These are phyloP conservation scores for Wickerhamiella slavikovae DNA, from an alignment of 805 yeast species.

Conservation along the genomic window DNA sequence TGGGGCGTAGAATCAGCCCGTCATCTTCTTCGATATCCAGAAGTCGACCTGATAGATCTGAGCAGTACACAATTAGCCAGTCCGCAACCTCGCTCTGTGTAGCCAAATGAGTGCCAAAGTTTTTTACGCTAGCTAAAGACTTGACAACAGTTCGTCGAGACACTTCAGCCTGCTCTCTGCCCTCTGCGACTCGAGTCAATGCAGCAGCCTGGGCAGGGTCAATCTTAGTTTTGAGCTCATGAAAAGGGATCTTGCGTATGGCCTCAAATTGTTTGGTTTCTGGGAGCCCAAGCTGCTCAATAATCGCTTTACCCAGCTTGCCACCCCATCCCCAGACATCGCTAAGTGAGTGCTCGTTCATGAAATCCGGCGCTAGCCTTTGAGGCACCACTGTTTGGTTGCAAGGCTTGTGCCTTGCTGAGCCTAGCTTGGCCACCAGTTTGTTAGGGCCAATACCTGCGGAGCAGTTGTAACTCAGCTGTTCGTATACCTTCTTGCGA, in stretches of 20 bases:
- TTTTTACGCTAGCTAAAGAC: conserved; percentile 79
- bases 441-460: conserved; percentile 70
- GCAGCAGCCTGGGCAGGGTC: conserved; percentile 31
- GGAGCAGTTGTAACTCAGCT: conserved; percentile 67
- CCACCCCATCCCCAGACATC: conserved; percentile 91
- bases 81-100: conserved; percentile 35
- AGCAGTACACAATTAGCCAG: conserved; percentile 72
- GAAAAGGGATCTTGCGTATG: conserved; percentile 27
- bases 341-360: conserved; percentile 38
- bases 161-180: conserved; percentile 34
- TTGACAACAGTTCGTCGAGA: conserved; percentile 41
- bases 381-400: conserved; percentile 58
- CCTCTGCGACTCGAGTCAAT: conserved; percentile 44
- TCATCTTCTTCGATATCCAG: conserved; percentile 51
- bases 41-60: conserved; percentile 53
- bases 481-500: conserved; percentile 29
- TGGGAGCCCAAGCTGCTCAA: conserved; percentile 31
- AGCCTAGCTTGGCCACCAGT: conserved; percentile 68
- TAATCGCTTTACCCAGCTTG: conserved; percentile 45
- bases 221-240: conserved; percentile 20
- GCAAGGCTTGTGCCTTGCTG: conserved; percentile 69
- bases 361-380: conserved; percentile 27
- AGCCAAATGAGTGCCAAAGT: conserved; percentile 38
- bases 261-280: conserved; percentile 26
- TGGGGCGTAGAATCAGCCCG: conserved; percentile 27